A percentile compares a stretch with the other conserved stretches of the same genome.
phyloP scores from a whole-genome alignment of 202 grass and related monocot species.

The Panicum virgatum region DNA sequence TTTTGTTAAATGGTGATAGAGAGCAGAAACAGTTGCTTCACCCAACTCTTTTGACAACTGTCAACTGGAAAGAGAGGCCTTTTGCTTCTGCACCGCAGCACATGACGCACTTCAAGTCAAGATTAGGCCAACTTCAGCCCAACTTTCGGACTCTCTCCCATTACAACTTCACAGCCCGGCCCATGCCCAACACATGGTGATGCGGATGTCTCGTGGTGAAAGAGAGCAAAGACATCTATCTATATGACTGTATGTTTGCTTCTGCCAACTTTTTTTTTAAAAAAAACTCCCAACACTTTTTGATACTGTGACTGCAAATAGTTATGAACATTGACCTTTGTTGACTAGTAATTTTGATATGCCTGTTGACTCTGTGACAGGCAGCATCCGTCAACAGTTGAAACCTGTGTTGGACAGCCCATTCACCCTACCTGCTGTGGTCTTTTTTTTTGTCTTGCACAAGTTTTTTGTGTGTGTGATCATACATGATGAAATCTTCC shows the following conservation, averaged over 20 bases:
- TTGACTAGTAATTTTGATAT: neutral
- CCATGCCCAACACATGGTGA: neutral
- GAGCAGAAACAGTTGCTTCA: neutral
- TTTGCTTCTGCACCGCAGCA: no score
- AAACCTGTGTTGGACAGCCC: neutral
- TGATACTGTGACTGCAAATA: neutral
- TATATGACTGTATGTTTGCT: no score
- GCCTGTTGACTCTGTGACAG: slow-evolving; percentile 11
- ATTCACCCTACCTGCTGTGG: neutral
- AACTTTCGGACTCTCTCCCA: no score
- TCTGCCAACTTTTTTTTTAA: no score
- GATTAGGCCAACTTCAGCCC: neutral
- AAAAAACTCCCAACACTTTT: no score
- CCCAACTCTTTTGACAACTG: no score
- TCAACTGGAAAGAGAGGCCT: no score
- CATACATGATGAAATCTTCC: neutral
- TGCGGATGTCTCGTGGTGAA: neutral
- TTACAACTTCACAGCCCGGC: neutral
- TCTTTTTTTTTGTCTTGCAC: neutral
- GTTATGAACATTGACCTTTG: slow-evolving; percentile 11
- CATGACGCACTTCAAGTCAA: no score
- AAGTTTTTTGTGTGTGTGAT: neutral
- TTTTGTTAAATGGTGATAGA: neutral
- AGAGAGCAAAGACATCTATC: neutral
- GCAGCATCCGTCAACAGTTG: neutral